Evolutionary conservation across 2,329 filamentous ascomycete species (phyloP).

Genomic region (Fusarium sp.): DNA sequence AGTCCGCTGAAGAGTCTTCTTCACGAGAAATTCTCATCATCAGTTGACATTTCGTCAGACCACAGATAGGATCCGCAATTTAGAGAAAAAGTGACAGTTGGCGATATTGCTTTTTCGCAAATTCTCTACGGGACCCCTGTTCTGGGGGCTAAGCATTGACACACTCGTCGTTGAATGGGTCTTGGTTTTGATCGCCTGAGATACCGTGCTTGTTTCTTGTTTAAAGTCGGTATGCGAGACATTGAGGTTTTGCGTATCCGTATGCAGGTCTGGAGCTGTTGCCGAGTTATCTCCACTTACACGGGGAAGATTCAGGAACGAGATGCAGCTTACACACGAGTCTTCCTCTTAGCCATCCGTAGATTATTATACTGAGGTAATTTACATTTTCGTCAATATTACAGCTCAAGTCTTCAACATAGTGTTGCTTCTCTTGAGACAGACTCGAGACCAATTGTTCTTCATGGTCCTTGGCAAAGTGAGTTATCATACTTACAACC

Average conservation of each 20-base stretch:
- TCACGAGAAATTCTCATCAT: background rate
- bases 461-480: background rate
- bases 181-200: background rate
- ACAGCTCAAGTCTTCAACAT: background rate
- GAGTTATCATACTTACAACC: background rate
- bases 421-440: background rate
- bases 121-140: slow-evolving; percentile 12
- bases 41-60: background rate
- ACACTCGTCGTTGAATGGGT: slow-evolving; percentile 16
- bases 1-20: background rate
- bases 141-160: slow-evolving; percentile 11
- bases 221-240: background rate
- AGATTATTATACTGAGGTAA: background rate
- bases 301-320: slow-evolving; percentile 7
- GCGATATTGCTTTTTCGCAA: background rate
- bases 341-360: background rate
- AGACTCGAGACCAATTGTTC: background rate
- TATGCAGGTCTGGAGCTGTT: background rate
- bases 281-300: slow-evolving; percentile 1
- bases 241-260: background rate
- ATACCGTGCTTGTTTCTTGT: background rate
- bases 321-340: background rate
- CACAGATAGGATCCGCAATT: slow-evolving; percentile 15
- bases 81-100: background rate
- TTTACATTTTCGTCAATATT: background rate